Evolutionary conservation across 257 asterid species (phyloP), one percentile per base, ranked within the genome.

Genomic region (Knoxia roxburghii): DNA sequence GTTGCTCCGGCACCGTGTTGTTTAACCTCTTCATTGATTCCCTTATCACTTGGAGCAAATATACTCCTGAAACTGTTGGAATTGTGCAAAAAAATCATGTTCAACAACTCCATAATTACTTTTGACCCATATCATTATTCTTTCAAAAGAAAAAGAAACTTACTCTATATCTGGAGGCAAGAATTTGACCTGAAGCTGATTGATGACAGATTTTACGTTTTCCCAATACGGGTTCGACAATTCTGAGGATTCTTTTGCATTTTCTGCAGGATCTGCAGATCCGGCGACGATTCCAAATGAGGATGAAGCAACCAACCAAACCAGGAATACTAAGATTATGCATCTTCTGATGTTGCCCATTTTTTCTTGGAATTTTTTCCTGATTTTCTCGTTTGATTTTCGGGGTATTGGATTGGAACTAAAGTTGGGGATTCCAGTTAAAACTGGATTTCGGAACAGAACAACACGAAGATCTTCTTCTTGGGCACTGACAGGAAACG

Each of bases 81-180:
- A 56, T 24, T 17, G 29, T 18, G 11, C 20, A 56, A 30, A 29
- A 45, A 45, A 45, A 1, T 45, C 17, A 45, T 12, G 17, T 7
- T 1, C 20, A 12, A 45, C 8, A 39, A 39, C 45, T 39, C 6
- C 11, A 39, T 39, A 39, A 39, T 2, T 39, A n/a, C n/a, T n/a
- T 39, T 39, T 39, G 6, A 6, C 45, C 45, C 45, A 6, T 33
- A 12, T 8, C 6, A 3, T 9, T 18, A 24, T n/a, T n/a, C n/a
- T n/a, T 37, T 37, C 4, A 53, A 10, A 53, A 21, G 11, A 17
- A 48, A n/a, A 59, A 59, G 24, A 48, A 3, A 65, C 69, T 65
- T 51, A 65, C 69, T 65, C 69, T 18, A 65, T 12, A 48, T 65
- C 69, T 65, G 69, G 69, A 10, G 46, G 59, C 10, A 32, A 37